phyloP scores from a whole-genome alignment of 2,329 filamentous ascomycete species.

The Rutstroemia sp. region DNA sequence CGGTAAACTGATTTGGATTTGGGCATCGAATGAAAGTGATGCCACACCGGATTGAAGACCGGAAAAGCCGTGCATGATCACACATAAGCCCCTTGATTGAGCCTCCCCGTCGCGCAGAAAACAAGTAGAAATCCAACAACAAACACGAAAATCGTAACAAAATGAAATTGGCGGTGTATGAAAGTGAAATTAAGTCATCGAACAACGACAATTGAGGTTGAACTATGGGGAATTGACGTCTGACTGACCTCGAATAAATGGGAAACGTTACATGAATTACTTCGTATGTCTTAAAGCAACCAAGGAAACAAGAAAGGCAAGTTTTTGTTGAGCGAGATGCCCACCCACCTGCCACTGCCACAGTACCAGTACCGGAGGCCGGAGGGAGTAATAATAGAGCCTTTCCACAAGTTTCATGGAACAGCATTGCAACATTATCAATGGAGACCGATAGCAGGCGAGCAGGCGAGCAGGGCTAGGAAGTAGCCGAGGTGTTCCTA shows the following conservation, averaged over 20 bases:
- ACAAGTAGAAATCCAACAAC: not conserved
- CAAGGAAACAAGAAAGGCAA: too few species aligned
- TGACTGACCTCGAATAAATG: not conserved
- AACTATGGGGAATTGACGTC: not conserved
- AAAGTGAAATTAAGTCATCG: not conserved
- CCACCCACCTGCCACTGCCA: too few species aligned
- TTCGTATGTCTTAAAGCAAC: too few species aligned
- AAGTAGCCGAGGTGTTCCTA: too few species aligned
- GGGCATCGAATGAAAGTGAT: not conserved
- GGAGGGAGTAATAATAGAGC: too few species aligned
- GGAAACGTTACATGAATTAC: not conserved
- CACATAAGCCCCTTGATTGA: not conserved
- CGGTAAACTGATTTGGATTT: not conserved
- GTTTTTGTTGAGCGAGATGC: too few species aligned
- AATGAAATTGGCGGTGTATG: constrained; percentile 3
- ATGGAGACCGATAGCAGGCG: too few species aligned
- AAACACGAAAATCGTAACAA: not conserved
- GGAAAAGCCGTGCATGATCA: not conserved
- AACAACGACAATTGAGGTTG: not conserved
- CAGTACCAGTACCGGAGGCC: too few species aligned
- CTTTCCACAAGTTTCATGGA: too few species aligned
- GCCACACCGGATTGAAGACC: constrained; percentile 1
- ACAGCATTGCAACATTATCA: too few species aligned
- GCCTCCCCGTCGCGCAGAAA: not conserved
- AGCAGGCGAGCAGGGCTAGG: too few species aligned